These are phyloP conservation scores for Ophiostoma quercus DNA, from an alignment of 2,329 filamentous ascomycete genomes.

Conservation along the genomic window DNA sequence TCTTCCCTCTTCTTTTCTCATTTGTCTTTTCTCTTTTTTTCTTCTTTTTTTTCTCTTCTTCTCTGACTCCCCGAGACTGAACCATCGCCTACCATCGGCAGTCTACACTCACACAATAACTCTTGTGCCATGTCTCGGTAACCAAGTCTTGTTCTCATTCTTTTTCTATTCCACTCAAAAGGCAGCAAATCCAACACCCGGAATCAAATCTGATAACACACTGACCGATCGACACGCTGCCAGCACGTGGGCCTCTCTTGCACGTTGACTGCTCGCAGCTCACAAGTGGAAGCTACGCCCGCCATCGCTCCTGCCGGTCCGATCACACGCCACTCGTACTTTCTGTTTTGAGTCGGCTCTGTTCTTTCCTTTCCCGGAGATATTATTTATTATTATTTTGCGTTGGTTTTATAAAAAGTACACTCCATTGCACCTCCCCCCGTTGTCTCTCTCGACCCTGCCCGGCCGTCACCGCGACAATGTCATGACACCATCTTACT, in stretches of 20 bases:
- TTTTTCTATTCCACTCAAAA: background rate
- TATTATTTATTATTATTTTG: background rate
- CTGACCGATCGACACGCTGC: background rate
- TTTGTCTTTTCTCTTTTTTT: background rate
- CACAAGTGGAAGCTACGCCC: background rate
- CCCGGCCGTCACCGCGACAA: background rate
- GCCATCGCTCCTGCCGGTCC: background rate
- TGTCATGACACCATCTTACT: background rate
- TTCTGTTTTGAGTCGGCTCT: background rate
- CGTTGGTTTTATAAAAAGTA: too few species aligned
- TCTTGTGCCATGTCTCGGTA: background rate
- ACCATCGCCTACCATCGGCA: background rate
- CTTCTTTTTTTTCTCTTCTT: background rate
- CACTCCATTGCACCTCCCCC: background rate
- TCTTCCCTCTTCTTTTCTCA: background rate
- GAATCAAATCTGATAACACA: background rate
- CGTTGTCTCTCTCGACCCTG: background rate
- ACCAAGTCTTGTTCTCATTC: background rate
- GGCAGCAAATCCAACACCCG: too few species aligned
- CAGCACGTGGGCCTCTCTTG: background rate
- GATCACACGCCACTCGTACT: background rate
- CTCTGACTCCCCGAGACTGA: background rate
- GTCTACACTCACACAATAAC: background rate
- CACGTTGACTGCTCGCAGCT: background rate
- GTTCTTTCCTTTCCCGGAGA: background rate